Conservation (phyloP, 2,329 filamentous ascomycete genomes). For the Decorospora gaudefroyi region DNA sequence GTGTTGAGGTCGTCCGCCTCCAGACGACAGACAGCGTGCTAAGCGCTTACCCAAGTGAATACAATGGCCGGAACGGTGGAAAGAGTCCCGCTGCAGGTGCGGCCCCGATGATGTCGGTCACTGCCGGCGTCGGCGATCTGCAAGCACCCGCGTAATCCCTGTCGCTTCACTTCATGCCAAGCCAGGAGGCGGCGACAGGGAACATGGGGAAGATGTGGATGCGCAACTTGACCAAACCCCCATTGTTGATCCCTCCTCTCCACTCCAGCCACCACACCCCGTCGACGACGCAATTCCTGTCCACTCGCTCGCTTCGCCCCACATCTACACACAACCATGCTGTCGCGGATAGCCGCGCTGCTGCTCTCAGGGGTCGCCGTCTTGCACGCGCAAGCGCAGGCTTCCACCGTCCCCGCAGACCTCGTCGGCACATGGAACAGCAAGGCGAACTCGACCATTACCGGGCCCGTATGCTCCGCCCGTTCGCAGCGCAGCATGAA, state of each 20-base stretch:
- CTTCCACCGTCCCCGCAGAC: slow-evolving; percentile 36
- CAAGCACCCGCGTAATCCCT: slow-evolving; percentile 33
- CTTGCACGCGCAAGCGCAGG: slow-evolving; percentile 40
- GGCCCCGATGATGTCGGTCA: slow-evolving; percentile 22
- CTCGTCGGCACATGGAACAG: slow-evolving; percentile 74
- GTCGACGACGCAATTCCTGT: slow-evolving; percentile 14
- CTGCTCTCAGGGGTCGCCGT: slow-evolving; percentile 48
- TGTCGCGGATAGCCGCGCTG: slow-evolving; percentile 38
- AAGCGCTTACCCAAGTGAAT: background rate
- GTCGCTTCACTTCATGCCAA: slow-evolving; percentile 23
- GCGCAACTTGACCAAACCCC: slow-evolving; percentile 21
- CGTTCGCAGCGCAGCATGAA: slow-evolving; percentile 10
- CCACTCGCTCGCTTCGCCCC: slow-evolving; percentile 11
- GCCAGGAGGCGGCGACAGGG: slow-evolving; percentile 19
- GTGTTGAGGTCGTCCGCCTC: background rate
- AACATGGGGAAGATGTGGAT: too few species aligned
- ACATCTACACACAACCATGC: slow-evolving; percentile 18
- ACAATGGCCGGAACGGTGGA: slow-evolving; percentile 4
- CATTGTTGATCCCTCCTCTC: slow-evolving; percentile 14
- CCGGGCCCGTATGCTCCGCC: slow-evolving; percentile 62
- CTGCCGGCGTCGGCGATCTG: slow-evolving; percentile 33
- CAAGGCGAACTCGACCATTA: slow-evolving; percentile 70
- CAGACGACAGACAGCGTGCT: background rate
- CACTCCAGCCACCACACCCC: slow-evolving; percentile 14
- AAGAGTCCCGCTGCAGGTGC: slow-evolving; percentile 16